Base-by-base conservation (phyloP, 2,329 filamentous ascomycete genomes). In the Aspergillus pseudonomiae region DNA sequence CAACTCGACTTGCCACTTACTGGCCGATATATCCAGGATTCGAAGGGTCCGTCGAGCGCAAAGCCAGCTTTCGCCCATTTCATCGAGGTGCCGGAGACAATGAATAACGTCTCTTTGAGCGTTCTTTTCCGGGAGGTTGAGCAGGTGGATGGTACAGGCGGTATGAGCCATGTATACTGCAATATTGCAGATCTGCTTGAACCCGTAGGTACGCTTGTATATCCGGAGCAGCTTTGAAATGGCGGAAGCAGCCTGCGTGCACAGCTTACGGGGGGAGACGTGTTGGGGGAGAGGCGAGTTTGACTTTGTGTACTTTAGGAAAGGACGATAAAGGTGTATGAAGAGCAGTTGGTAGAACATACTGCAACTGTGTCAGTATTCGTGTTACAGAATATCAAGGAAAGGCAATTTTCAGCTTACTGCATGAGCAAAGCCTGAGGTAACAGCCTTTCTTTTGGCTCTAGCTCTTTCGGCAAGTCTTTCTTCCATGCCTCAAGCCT, bases 291-390 rank as follows among this genome's bases (percentile, higher is more conserved):
- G 84, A 0, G 93, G 94, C 0, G 94, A 97, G 1, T 89, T 89
- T 7, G 87, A 82, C 56, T 91, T 92, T 3, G 88, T 90, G 74
- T 97, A 98, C 77, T 95, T 97, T 57, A 98, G 85, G 74, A 98
- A 98, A 0, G 95, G 94, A 6, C 94, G 89, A 82, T 97, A 98
- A 5, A 98, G 88, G 73, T 98, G 94, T 64, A 98, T 96, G 74
- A 96, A 96, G 54, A 97, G 88, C 0, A 98, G 85, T 73, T 98
- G 94, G 77, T 94, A 97, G 79, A 98, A 97, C 94, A 98, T 98
- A 81, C 94, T 97, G 71, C 26, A 6, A 26, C 19, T 10, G 3
- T 6, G 62, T 79, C 56, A 77, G 67, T 59, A 57, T 26, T 5
- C 11, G 6, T 21, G 26, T 43, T 39, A 26, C 36, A 39, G 28